Percentiles rank a stretch among this genome's conserved stretches.
Evolutionary conservation across 2,329 filamentous ascomycete species (phyloP).

Genomic region (Calycina marina): DNA sequence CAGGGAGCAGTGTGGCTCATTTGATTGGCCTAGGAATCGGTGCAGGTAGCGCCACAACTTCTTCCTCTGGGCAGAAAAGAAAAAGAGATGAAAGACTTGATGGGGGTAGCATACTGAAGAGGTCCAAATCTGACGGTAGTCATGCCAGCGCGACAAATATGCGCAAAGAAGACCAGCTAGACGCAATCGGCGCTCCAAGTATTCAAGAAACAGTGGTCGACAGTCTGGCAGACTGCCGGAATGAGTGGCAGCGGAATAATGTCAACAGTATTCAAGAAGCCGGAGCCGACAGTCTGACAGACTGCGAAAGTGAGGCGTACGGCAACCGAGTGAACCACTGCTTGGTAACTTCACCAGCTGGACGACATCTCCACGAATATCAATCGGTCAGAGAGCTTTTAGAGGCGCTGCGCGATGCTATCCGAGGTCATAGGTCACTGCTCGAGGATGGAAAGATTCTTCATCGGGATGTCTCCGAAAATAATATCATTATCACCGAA

Average conservation of each 20-base stretch:
- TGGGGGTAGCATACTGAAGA: constrained; percentile 8
- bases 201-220: constrained; percentile 13
- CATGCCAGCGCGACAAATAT: constrained; percentile 7
- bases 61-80: constrained; percentile 6
- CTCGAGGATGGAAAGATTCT: constrained; percentile 23
- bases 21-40: constrained; percentile 6
- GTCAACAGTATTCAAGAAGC: constrained; percentile 7
- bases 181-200: constrained; percentile 8
- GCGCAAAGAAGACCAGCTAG: constrained; percentile 8
- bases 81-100: constrained; percentile 12
- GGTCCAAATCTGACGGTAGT: constrained; percentile 10
- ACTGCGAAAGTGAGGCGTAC: constrained; percentile 14
- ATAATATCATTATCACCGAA: constrained; percentile 25
- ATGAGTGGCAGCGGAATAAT: no score
- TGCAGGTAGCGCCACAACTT: constrained; percentile 3
- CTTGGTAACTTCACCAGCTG: constrained; percentile 21
- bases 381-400: constrained; percentile 22
- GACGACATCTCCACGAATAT: constrained; percentile 20
- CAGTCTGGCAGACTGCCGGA: no score
- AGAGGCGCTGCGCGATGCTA: constrained; percentile 22
- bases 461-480: constrained; percentile 24
- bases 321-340: constrained; percentile 21
- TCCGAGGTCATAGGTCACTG: constrained; percentile 24
- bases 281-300: constrained; percentile 10
- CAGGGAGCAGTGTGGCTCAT: constrained; percentile 12